Evolutionary conservation across 1,139 yeast species (phyloP).

Genomic region (Blastobotrys elegans): DNA sequence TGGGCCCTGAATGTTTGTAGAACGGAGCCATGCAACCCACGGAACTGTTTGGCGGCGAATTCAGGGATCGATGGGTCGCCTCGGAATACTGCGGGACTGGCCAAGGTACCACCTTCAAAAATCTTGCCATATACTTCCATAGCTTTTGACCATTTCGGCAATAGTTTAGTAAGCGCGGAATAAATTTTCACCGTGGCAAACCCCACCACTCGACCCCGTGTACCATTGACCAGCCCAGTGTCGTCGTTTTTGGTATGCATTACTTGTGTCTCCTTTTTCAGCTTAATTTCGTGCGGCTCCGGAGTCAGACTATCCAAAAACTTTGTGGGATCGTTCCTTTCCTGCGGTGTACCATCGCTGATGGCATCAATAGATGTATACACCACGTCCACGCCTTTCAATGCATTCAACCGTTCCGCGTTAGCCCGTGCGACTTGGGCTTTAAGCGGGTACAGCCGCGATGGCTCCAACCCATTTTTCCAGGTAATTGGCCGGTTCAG

Average conservation of each 20-base stretch:
- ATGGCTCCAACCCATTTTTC: slow-evolving; percentile 71
- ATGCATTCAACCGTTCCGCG: slow-evolving; percentile 43
- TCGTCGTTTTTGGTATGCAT: slow-evolving; percentile 49
- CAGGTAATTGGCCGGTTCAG: slow-evolving; percentile 37
- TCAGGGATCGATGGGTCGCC: not conserved
- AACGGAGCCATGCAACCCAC: not conserved
- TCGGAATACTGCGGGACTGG: not conserved
- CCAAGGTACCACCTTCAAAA: not conserved
- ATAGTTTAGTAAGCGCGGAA: not conserved
- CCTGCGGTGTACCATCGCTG: not conserved
- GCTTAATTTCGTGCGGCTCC: slow-evolving; percentile 37
- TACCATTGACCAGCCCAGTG: slow-evolving; percentile 47
- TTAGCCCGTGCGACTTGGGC: slow-evolving; percentile 72
- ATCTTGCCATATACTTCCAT: not conserved
- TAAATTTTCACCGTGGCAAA: slow-evolving; percentile 27
- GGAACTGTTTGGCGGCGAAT: not conserved
- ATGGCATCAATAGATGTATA: slow-evolving; percentile 30
- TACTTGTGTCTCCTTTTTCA: slow-evolving; percentile 57
- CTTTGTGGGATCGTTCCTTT: slow-evolving; percentile 40
- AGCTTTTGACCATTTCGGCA: not conserved
- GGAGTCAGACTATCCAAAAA: not conserved
- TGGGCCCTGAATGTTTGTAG: not conserved
- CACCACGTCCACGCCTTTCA: slow-evolving; percentile 36
- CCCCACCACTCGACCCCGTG: slow-evolving; percentile 40
- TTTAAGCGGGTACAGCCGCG: slow-evolving; percentile 73